Evolutionary conservation across 352 stramenopile species (phyloP).

Genomic region (Pythium folliculosum): DNA sequence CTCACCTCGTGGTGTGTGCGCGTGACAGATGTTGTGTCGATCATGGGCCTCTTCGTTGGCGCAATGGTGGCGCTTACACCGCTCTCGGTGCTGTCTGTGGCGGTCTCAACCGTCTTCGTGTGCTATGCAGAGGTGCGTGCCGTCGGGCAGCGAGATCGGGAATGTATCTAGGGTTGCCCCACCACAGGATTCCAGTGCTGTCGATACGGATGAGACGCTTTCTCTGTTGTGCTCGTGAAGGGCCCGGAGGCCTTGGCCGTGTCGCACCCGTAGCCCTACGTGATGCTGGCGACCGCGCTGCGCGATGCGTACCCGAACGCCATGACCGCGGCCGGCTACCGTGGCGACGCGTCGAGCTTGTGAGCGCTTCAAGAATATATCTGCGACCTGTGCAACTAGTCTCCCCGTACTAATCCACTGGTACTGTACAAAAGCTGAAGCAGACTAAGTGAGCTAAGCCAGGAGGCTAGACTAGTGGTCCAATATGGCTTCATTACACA

Average conservation of each 20-base stretch:
- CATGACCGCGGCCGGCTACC: no score
- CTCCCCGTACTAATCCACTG: no score
- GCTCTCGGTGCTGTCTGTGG: slow-evolving; percentile 90
- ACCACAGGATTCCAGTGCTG: no score
- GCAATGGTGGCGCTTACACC: slow-evolving; percentile 85
- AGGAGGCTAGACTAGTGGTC: neutral
- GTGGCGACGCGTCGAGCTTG: no score
- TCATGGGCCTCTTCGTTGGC: slow-evolving; percentile 88
- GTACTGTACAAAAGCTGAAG: no score
- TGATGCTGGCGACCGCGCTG: no score
- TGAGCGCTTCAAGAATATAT: no score
- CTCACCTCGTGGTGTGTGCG: no score
- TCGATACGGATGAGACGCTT: neutral
- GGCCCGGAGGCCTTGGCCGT: neutral
- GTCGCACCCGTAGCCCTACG: neutral
- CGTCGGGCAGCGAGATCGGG: neutral
- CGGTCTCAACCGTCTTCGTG: slow-evolving; percentile 95
- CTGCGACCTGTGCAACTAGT: no score
- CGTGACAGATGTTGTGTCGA: slow-evolving; percentile 47
- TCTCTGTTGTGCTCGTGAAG: neutral
- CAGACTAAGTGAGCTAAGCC: no score
- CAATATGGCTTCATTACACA: slow-evolving; percentile 7
- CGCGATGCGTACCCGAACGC: no score
- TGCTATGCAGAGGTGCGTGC: slow-evolving; percentile 89
- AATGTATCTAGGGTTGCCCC: neutral